Percentiles rank a stretch among this genome's conserved stretches.
These are phyloP conservation scores for Mycena sp. DNA, from an alignment of 1,284 basidiomycete species.

Conservation along the genomic window DNA sequence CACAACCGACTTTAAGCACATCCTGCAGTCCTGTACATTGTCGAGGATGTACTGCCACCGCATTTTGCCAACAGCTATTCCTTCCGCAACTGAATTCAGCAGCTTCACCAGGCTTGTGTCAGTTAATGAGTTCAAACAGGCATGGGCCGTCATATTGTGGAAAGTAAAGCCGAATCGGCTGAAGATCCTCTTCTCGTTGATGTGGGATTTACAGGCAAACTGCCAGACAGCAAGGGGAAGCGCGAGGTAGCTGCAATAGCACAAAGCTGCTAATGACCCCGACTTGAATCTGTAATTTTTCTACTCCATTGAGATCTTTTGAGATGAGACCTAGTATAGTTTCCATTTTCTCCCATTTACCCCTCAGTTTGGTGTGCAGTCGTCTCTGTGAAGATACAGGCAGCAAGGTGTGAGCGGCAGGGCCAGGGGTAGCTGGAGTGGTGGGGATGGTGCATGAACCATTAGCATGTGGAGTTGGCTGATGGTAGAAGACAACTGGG, in stretches of 20 bases:
- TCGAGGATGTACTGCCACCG: background rate
- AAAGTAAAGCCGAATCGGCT: constrained; percentile 11
- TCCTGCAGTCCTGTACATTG: constrained; percentile 11
- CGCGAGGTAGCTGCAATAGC: background rate
- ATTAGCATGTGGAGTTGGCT: too few species aligned
- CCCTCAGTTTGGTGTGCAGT: too few species aligned
- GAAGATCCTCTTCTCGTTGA: constrained; percentile 11
- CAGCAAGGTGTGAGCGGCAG: too few species aligned
- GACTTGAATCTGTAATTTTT: constrained; percentile 18
- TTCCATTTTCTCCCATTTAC: too few species aligned
- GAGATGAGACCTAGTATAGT: too few species aligned
- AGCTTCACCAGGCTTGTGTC: background rate
- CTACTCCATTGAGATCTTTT: too few species aligned
- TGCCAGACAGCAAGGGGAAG: constrained; percentile 11
- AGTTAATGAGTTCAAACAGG: background rate
- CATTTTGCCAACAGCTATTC: background rate
- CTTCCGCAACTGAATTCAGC: background rate
- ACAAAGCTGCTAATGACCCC: background rate
- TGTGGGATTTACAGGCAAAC: constrained; percentile 14
- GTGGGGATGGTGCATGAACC: too few species aligned
- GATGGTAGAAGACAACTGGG: too few species aligned
- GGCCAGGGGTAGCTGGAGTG: too few species aligned
- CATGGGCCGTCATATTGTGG: constrained; percentile 1
- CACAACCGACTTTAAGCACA: constrained; percentile 9
- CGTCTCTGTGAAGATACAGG: too few species aligned